Base-by-base conservation (phyloP, 345 rosid species). In the Ceriops tagal region DNA sequence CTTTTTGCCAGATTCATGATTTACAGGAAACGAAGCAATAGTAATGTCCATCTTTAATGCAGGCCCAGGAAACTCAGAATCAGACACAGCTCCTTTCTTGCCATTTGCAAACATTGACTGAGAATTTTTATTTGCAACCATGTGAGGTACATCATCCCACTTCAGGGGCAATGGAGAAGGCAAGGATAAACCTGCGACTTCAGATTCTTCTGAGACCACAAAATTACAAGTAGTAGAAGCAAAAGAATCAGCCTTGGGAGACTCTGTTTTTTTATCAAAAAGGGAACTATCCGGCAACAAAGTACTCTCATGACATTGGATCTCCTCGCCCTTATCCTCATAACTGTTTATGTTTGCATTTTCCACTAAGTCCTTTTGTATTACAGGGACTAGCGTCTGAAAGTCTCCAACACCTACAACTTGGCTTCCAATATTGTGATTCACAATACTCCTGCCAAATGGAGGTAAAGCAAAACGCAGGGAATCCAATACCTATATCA, bases 401-500 rank as follows among this genome's bases (percentile, higher is more conserved):
- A 83, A 13, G 49, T 43, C 70, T 52, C 72, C 73, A 55, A 47
- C 11, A 49, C 71, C 78, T 53, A 70, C 20, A 69, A 63, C 28
- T 52, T 46, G 70, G 76, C 22, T 72, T 66, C 75, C 77, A 72
- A 24, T 66, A 35, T 64, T 68, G 35, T 20, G 66, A 61, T 74
- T 77, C 81, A 57, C 51, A 26, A 69, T 55, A 60, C 30, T 59
- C 62, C 70, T 78, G 35, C 74, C 77, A 10, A 61, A 63, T 32
- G 71, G 78, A 66, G 76, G 39, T 30, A 75, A 68, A 11, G 55
- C 75, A 66, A n/a, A n/a, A 60, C 24, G 16, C n/a, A 80, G 65
- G 53, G 82, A 66, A 63, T 66, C 74, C 30, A 75, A 60, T 62
- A 70, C 89, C 98, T 92, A 72, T 19, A 64, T 2, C 69, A 21